phyloP scores from a whole-genome alignment of 192 early-diverging fungal genomes.

The Coemansia sp. region DNA sequence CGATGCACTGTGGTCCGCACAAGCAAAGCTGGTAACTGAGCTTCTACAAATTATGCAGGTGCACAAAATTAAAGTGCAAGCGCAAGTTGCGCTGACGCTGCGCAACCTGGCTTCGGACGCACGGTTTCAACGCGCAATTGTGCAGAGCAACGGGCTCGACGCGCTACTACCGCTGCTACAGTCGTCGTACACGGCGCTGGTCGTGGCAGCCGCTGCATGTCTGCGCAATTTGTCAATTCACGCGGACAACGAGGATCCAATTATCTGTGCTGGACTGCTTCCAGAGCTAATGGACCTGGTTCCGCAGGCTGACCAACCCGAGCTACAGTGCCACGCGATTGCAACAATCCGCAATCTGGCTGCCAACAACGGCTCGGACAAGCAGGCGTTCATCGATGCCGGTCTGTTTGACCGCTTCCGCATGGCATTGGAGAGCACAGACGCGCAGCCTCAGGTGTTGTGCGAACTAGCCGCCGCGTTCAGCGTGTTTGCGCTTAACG shows the following conservation, averaged over 20 bases:
- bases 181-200: constrained; percentile 72
- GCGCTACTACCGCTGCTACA: constrained; percentile 72
- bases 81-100: constrained; percentile 83
- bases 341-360: constrained; percentile 82
- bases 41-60: constrained; percentile 77
- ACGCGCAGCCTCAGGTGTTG: constrained; percentile 55
- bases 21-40: constrained; percentile 69
- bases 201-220: constrained; percentile 84
- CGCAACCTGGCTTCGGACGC: constrained; percentile 80
- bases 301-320: constrained; percentile 64
- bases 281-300: constrained; percentile 47
- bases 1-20: constrained; percentile 66
- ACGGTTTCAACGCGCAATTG: constrained; percentile 82
- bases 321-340: constrained; percentile 85
- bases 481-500: constrained; percentile 77
- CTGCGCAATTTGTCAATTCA: constrained; percentile 90
- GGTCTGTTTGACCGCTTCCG: constrained; percentile 75
- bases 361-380: constrained; percentile 73
- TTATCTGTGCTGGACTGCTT: constrained; percentile 76
- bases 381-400: constrained; percentile 68
- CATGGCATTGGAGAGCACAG: constrained; percentile 22
- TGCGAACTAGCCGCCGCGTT: constrained; percentile 84
- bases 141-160: constrained; percentile 68
- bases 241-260: constrained; percentile 78
- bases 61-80: constrained; percentile 78